Evolutionary conservation across 805 yeast species (phyloP).

Genomic region (Hyphopichia homilentoma): DNA sequence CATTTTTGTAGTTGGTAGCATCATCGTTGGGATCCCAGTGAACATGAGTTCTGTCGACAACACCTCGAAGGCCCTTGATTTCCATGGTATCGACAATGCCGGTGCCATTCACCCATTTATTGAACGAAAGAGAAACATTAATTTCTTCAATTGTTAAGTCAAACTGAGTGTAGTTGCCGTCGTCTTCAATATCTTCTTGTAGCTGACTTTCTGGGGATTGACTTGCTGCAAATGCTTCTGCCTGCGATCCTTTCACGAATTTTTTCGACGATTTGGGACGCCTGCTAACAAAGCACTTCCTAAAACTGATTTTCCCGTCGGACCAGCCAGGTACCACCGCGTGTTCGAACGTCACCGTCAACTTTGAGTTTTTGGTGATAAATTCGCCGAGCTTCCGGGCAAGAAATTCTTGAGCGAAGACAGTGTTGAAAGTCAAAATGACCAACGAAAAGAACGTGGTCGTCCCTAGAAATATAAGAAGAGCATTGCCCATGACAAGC

Average conservation of each 20-base stretch:
- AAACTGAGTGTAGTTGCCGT: constrained; percentile 94
- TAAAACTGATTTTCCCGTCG: constrained; percentile 78
- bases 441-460: constrained; percentile 87
- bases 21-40: constrained; percentile 78
- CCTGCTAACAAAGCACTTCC: constrained; percentile 79
- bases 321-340: constrained; percentile 96
- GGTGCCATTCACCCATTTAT: constrained; percentile 84
- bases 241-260: constrained; percentile 70
- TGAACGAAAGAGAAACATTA: constrained; percentile 72
- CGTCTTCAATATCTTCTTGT: constrained; percentile 51
- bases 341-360: constrained; percentile 83
- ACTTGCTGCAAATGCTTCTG: constrained; percentile 63
- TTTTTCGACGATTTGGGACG: constrained; percentile 61
- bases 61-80: constrained; percentile 84
- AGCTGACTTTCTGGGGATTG: constrained; percentile 9
- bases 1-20: constrained; percentile 74
- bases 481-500: constrained; percentile 83
- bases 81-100: constrained; percentile 80
- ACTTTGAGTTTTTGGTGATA: constrained; percentile 76
- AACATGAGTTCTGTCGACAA: constrained; percentile 87
- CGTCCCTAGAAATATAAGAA: constrained; percentile 79
- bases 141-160: constrained; percentile 87
- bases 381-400: constrained; percentile 79
- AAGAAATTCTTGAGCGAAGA: constrained; percentile 83
- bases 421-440: constrained; percentile 73